These are phyloP conservation scores for Fusarium robinianum DNA, from an alignment of 2,329 filamentous ascomycete genomes.

Conservation along the genomic window DNA sequence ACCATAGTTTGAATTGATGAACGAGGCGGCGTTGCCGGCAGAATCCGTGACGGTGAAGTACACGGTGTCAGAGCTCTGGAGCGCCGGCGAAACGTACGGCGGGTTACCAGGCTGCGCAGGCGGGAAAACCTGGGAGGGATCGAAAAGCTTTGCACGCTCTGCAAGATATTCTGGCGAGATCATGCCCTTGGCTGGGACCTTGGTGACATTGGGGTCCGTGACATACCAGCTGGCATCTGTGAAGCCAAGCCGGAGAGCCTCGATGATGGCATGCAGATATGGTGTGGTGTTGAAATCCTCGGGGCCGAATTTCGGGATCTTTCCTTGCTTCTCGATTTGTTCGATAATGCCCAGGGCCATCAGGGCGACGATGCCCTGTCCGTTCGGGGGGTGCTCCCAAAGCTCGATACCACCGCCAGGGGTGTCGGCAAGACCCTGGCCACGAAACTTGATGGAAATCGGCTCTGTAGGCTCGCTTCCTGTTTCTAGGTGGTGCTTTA, in stretches of 20 bases:
- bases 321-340: slow-evolving; percentile 75
- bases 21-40: slow-evolving; percentile 86
- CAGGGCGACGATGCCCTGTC: slow-evolving; percentile 91
- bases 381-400: slow-evolving; percentile 97
- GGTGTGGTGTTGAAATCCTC: slow-evolving; percentile 79
- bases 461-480: slow-evolving; percentile 81
- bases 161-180: slow-evolving; percentile 76
- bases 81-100: slow-evolving; percentile 66
- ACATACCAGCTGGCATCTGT: slow-evolving; percentile 90
- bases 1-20: slow-evolving; percentile 94
- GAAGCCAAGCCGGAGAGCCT: slow-evolving; percentile 86
- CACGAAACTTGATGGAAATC: slow-evolving; percentile 78
- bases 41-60: slow-evolving; percentile 87
- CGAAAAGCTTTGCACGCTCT: slow-evolving; percentile 65
- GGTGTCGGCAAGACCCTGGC: slow-evolving; percentile 54
- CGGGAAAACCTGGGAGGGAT: slow-evolving; percentile 61
- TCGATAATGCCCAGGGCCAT: slow-evolving; percentile 94
- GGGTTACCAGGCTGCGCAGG: slow-evolving; percentile 67
- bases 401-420: slow-evolving; percentile 68
- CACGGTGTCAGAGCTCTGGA: slow-evolving; percentile 87
- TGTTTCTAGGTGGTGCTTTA: slow-evolving; percentile 70
- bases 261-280: slow-evolving; percentile 86
- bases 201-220: slow-evolving; percentile 74
- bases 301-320: slow-evolving; percentile 71
- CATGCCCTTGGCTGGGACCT: slow-evolving; percentile 71